Percentiles rank a stretch among this genome's conserved stretches.
These are phyloP conservation scores for Apiospora rasikravindrae DNA, from an alignment of 2,329 filamentous ascomycete genomes.

Conservation along the genomic window DNA sequence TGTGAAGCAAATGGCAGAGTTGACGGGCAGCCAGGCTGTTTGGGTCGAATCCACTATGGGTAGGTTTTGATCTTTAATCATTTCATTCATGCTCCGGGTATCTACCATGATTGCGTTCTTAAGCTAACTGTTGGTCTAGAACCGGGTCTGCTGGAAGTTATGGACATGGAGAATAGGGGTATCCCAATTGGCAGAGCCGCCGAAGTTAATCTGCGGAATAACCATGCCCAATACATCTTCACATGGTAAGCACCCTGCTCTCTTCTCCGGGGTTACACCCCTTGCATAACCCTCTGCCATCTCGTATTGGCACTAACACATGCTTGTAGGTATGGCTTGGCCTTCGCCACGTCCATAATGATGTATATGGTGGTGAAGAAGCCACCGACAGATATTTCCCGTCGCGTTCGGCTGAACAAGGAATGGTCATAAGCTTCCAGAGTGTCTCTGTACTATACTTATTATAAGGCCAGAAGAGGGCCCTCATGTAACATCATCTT, in stretches of 20 bases:
- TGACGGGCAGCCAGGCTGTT: slow-evolving; percentile 83
- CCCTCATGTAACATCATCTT: slow-evolving; percentile 42
- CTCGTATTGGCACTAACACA: not conserved
- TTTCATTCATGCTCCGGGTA: slow-evolving; percentile 25
- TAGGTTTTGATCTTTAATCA: slow-evolving; percentile 46
- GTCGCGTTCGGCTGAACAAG: slow-evolving; percentile 77
- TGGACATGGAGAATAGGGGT: slow-evolving; percentile 78
- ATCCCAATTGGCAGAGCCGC: slow-evolving; percentile 87
- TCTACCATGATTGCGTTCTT: slow-evolving; percentile 18
- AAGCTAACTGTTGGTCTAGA: slow-evolving; percentile 53
- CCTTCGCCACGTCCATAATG: slow-evolving; percentile 89
- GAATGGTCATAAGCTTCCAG: slow-evolving; percentile 63
- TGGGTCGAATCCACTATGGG: slow-evolving; percentile 98
- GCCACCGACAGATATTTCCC: slow-evolving; percentile 73
- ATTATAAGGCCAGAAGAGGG: not conserved
- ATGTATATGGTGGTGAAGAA: slow-evolving; percentile 94
- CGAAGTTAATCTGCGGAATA: slow-evolving; percentile 93
- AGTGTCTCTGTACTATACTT: slow-evolving; percentile 12
- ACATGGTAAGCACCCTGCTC: slow-evolving; percentile 75
- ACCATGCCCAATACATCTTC: slow-evolving; percentile 98
- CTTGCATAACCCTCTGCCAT: not conserved
- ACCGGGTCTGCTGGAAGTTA: slow-evolving; percentile 76
- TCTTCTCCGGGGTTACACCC: not conserved
- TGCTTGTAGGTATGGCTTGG: slow-evolving; percentile 77
- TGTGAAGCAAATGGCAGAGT: slow-evolving; percentile 85